phyloP scores from a whole-genome alignment of 768 basidiomycete genomes.

The Naematelia encephala region DNA sequence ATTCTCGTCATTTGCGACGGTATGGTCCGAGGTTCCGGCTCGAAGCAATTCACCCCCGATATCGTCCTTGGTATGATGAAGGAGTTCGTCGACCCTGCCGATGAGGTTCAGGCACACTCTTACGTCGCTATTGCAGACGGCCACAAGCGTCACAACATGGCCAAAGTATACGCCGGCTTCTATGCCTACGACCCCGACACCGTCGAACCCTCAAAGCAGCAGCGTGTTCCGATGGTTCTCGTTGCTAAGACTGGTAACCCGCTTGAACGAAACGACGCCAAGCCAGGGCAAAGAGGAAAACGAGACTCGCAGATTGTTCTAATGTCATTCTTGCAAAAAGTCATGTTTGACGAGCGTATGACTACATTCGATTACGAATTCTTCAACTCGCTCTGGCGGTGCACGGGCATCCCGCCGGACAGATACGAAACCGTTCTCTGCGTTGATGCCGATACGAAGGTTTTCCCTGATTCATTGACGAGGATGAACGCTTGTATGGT shows the following conservation, averaged over 20 bases:
- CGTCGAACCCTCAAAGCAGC: conserved; percentile 86
- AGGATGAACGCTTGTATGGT: conserved; percentile 97
- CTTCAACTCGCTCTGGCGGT: conserved; percentile 96
- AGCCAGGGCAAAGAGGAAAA: conserved; percentile 98
- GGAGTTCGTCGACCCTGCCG: conserved; percentile 72
- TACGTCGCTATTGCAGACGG: conserved; percentile 99
- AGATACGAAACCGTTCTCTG: conserved; percentile 92
- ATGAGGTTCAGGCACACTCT: conserved; percentile 87
- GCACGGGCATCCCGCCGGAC: conserved; percentile 92
- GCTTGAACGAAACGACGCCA: conserved; percentile 76
- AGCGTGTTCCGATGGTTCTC: conserved; percentile 90
- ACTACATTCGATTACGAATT: conserved; percentile 99
- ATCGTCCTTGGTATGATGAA: conserved; percentile 97
- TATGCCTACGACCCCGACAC: conserved; percentile 92
- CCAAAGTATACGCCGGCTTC: conserved; percentile 95
- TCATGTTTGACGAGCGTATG: conserved; percentile 99
- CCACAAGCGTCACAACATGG: conserved; percentile 99
- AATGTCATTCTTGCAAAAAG: conserved; percentile 97
- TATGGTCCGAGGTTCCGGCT: conserved; percentile 95
- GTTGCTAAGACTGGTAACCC: conserved; percentile 96
- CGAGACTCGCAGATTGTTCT: conserved; percentile 97
- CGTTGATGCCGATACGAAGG: conserved; percentile 97
- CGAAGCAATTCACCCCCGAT: conserved; percentile 82
- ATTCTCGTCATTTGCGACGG: conserved; percentile 96
- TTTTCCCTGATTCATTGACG: conserved; percentile 96